Percentiles rank a stretch among this genome's conserved stretches.
These are phyloP conservation scores for Castanopsis chinensis DNA, from an alignment of 306 rosid species.

Conservation along the genomic window DNA sequence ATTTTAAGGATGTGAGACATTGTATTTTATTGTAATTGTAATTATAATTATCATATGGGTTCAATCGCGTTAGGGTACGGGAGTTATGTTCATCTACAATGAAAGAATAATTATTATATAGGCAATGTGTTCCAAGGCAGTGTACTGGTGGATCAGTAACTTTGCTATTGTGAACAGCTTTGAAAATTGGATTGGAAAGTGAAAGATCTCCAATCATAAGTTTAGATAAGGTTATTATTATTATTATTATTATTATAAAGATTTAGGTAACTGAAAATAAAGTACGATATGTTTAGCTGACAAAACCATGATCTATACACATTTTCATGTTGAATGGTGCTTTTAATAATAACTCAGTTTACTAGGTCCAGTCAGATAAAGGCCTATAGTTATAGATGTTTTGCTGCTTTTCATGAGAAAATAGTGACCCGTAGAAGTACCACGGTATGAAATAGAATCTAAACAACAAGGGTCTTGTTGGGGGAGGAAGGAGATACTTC, in stretches of 20 bases:
- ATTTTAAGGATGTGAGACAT: background rate
- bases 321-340: background rate
- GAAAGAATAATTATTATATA: background rate
- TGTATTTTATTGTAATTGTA: background rate
- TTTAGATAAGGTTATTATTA: background rate
- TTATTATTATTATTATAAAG: background rate
- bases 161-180: background rate
- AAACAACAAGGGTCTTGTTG: too few relatives aligned
- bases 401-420: background rate
- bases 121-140: background rate
- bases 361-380: background rate
- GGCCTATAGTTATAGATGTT: background rate
- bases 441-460: too few relatives aligned
- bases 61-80: background rate
- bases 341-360: background rate
- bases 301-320: background rate
- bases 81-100: background rate
- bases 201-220: background rate
- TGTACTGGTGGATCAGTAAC: background rate
- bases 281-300: background rate
- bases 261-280: background rate
- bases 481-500: too few relatives aligned
- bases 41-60: background rate
- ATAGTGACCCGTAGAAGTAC: too few relatives aligned
- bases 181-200: background rate